Base-by-base conservation (phyloP, 2,329 filamentous ascomycete species). In the Tolypocladium guangdongense region DNA sequence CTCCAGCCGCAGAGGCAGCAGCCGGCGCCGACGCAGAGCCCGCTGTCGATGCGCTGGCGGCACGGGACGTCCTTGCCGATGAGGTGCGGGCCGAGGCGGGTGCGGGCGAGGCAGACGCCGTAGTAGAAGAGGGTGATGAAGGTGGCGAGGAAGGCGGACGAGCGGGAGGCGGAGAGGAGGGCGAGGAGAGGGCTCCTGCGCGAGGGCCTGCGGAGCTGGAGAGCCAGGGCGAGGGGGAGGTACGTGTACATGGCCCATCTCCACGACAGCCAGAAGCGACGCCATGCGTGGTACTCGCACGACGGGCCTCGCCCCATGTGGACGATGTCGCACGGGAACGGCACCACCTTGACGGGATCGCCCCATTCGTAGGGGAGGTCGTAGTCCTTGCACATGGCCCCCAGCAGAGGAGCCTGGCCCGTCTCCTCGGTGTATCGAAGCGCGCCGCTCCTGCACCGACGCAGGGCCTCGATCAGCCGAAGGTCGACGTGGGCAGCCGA, bases 41-140 rank as follows among this genome's bases (percentile, higher is more conserved):
- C 84, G 7, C 74, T 68, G 55, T 86, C 82, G 55, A 85, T 78
- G 50, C 63, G 66, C 63, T 82, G 78, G 30, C 76, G 69, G 27
- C 71, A 63, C 1, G 65, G 59, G 0, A 66, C 67, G 55, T 81
- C 76, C 20, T 65, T 72, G n/a, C 81, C 78, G 27, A 91, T 71
- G 14, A 92, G 24, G 36, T 66, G 78, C 0, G 90, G 90, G 0
- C 89, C 89, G 7, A 93, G 56, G 12, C 87, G 78, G 1, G 84
- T 90, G 46, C 90, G 81, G 7, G 82, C 76, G 0, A 95, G 80
- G 64, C 90, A 95, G 4, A 95, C 86, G 32, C 86, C 84, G 65
- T 95, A 95, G 72, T 91, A 95, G 66, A 92, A 93, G 12, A 90
- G 71, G 1, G 82, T 75, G 58, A 95, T 86, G 67, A 92, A 95